phyloP scores from a whole-genome alignment of 1,284 basidiomycete genomes.

The Phaffia rhodozyma region DNA sequence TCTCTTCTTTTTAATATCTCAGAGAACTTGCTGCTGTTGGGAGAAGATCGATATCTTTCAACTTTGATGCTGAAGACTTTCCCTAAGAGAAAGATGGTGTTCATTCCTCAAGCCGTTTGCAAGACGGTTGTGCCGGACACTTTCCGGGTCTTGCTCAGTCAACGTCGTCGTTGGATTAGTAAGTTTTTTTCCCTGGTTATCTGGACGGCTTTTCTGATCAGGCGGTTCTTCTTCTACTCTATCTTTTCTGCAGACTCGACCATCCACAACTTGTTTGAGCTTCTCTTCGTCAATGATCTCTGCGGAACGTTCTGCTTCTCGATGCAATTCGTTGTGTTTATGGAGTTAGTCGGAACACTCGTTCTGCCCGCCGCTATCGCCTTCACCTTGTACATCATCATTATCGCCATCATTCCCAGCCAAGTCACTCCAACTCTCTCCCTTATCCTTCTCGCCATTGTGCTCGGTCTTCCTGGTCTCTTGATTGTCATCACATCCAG shows the following conservation, averaged over 20 bases:
- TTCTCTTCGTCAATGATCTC: conserved; percentile 85
- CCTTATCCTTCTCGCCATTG: conserved; percentile 82
- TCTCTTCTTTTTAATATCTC: conserved; percentile 34
- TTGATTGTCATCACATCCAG: conserved; percentile 89
- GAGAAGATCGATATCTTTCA: conserved; percentile 97
- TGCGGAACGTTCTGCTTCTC: conserved; percentile 95
- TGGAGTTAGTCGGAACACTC: conserved; percentile 93
- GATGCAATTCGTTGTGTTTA: conserved; percentile 49
- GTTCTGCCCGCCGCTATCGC: conserved; percentile 95
- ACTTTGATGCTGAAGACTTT: conserved; percentile 95
- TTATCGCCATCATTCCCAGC: conserved; percentile 63
- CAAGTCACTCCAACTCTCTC: conserved; percentile 64
- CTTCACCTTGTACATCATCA: conserved; percentile 86
- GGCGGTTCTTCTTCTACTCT: not conserved
- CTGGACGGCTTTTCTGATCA: conserved; percentile 30
- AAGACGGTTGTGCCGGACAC: conserved; percentile 96
- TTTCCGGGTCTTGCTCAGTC: conserved; percentile 84
- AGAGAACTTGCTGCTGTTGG: conserved; percentile 85
- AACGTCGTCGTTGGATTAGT: conserved; percentile 95
- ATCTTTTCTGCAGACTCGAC: conserved; percentile 53
- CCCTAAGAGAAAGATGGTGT: conserved; percentile 97
- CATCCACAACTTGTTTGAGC: conserved; percentile 90
- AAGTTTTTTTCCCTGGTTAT: conserved; percentile 31
- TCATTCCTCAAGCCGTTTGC: conserved; percentile 96
- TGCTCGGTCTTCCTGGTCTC: conserved; percentile 89